These are phyloP conservation scores for Suhomyces prunicola DNA, from an alignment of 805 yeast species.

Conservation along the genomic window DNA sequence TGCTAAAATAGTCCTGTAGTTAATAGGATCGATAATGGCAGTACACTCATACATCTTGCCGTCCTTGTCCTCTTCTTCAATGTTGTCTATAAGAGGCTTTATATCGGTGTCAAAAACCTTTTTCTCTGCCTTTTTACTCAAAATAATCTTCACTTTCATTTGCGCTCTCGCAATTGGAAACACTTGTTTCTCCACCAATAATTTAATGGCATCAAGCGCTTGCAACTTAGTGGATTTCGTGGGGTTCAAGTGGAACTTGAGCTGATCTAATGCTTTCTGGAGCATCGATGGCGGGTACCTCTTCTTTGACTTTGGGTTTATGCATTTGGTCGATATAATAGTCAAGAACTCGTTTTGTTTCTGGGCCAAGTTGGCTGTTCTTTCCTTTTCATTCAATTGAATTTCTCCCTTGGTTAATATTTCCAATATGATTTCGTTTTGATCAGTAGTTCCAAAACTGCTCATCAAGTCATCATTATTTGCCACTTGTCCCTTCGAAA, in stretches of 20 bases:
- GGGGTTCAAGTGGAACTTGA: conserved; percentile 76
- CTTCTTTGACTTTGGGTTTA: conserved; percentile 84
- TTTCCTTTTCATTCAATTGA: conserved; percentile 90
- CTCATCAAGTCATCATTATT: conserved; percentile 75
- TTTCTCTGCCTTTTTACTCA: conserved; percentile 53
- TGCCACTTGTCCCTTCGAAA: conserved; percentile 92
- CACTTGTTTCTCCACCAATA: conserved; percentile 71
- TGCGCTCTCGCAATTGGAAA: conserved; percentile 93
- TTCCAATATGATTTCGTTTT: conserved; percentile 71
- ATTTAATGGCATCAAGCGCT: conserved; percentile 86
- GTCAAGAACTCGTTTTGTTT: conserved; percentile 79
- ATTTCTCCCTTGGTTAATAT: conserved; percentile 90
- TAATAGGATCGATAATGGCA: conserved; percentile 82
- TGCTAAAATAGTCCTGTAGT: conserved; percentile 67
- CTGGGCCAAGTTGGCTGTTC: conserved; percentile 70
- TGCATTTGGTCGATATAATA: conserved; percentile 83
- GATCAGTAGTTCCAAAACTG: conserved; percentile 73
- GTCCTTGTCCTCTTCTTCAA: conserved; percentile 42
- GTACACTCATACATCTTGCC: conserved; percentile 41
- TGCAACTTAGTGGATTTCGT: conserved; percentile 78
- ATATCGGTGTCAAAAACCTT: conserved; percentile 31
- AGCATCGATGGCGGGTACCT: conserved; percentile 95
- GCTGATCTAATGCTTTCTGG: conserved; percentile 73
- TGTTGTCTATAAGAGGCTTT: conserved; percentile 30
- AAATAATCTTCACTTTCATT: conserved; percentile 76